A percentile compares a stretch with the other conserved stretches of the same genome.
These are phyloP conservation scores for Fusarium mundagurra DNA, from an alignment of 2,329 filamentous ascomycete genomes.

Conservation along the genomic window DNA sequence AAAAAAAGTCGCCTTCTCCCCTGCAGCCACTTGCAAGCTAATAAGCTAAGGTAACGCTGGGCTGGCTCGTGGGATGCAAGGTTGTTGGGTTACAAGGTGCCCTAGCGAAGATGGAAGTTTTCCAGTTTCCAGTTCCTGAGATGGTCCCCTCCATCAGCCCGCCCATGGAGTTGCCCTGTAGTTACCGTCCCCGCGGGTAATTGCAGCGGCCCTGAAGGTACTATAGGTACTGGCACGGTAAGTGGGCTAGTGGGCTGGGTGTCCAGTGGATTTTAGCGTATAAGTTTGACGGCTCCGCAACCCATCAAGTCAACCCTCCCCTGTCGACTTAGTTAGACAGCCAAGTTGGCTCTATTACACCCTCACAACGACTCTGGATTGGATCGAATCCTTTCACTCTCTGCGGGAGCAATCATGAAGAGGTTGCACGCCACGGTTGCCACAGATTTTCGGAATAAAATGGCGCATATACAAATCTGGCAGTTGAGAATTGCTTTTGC, in stretches of 20 bases:
- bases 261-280: slow-evolving; percentile 17
- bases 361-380: slow-evolving; percentile 6
- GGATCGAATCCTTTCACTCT: slow-evolving; percentile 4
- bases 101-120: slow-evolving; percentile 6
- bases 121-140: slow-evolving; percentile 18
- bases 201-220: slow-evolving; percentile 7
- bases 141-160: slow-evolving; percentile 8
- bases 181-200: slow-evolving; percentile 26
- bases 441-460: slow-evolving; percentile 25
- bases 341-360: slow-evolving; percentile 19
- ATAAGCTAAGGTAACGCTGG: neutral
- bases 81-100: slow-evolving; percentile 6
- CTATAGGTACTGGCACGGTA: neutral
- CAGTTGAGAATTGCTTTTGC: slow-evolving; percentile 2
- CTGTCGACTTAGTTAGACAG: neutral
- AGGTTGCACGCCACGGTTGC: slow-evolving; percentile 34
- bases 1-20: slow-evolving; percentile 19
- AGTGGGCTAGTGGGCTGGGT: neutral
- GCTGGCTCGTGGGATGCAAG: neutral
- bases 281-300: slow-evolving; percentile 18
- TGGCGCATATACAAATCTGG: slow-evolving; percentile 33
- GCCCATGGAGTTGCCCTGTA: slow-evolving; percentile 8
- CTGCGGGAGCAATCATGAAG: slow-evolving; percentile 1
- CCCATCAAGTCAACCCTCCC: slow-evolving; percentile 1
- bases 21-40: slow-evolving; percentile 22